These are phyloP conservation scores for Petunia secreta DNA, from an alignment of 257 asterid genomes.

Conservation along the genomic window DNA sequence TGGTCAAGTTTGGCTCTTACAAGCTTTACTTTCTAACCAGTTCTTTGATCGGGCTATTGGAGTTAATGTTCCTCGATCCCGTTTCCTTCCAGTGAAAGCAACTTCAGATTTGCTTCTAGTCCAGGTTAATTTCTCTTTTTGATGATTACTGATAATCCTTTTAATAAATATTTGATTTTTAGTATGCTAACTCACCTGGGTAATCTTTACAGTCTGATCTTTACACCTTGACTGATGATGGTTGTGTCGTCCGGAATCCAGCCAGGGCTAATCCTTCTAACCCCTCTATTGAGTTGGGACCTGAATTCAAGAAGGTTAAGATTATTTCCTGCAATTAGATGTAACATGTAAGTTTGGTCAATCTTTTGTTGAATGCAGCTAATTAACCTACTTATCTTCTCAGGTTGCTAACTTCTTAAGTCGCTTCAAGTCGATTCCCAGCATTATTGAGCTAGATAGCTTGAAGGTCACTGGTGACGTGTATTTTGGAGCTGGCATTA, in stretches of 20 bases:
- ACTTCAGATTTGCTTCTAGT: conserved; percentile 93
- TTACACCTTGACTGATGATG: conserved; percentile 83
- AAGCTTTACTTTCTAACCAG: conserved; percentile 37
- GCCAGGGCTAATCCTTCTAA: conserved; percentile 82
- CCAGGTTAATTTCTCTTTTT: conserved; percentile 56
- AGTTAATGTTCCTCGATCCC: conserved; percentile 89
- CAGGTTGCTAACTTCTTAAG: conserved; percentile 83
- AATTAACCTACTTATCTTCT: background rate
- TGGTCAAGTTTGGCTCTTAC: background rate
- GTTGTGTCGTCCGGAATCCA: conserved; percentile 76
- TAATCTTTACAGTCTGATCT: conserved; percentile 84
- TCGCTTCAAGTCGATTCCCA: conserved; percentile 93
- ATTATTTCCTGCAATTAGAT: conserved; percentile 25
- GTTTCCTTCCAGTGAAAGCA: conserved; percentile 98
- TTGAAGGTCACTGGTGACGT: conserved; percentile 93
- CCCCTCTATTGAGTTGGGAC: conserved; percentile 93
- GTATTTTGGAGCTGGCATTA: conserved; percentile 79
- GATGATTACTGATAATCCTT: background rate
- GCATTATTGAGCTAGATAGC: conserved; percentile 87
- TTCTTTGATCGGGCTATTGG: conserved; percentile 96
- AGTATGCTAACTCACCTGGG: conserved; percentile 28
- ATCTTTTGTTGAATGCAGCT: conserved; percentile 26
- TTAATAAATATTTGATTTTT: background rate
- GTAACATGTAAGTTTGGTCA: background rate
- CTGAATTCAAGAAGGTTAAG: conserved; percentile 94